phyloP scores from a whole-genome alignment of 1,139 yeast genomes.

The Kodamaea alishanica region DNA sequence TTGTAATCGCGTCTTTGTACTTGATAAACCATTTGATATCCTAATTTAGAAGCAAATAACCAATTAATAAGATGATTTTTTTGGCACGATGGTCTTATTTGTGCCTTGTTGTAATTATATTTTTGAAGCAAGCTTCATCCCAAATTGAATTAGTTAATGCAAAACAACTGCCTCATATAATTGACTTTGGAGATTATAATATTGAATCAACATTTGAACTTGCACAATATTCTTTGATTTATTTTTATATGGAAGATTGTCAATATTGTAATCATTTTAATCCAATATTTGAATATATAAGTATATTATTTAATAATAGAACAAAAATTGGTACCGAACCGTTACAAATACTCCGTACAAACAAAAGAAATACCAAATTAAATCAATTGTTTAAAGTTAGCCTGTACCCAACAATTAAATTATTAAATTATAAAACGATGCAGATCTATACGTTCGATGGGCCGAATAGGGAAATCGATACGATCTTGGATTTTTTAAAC shows the following conservation, averaged over 20 bases:
- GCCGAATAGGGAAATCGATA: conserved; percentile 22
- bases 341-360: conserved; percentile 32
- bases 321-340: conserved; percentile 5
- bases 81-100: not conserved
- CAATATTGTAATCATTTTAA: conserved; percentile 33
- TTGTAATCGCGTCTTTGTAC: too few relatives aligned
- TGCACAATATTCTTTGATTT: conserved; percentile 36
- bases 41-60: not conserved
- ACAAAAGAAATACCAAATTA: conserved; percentile 22
- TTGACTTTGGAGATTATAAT: conserved; percentile 18
- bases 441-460: conserved; percentile 22
- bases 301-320: conserved; percentile 23
- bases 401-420: conserved; percentile 32
- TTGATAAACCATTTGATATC: not conserved
- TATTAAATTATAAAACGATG: conserved; percentile 28
- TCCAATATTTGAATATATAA: conserved; percentile 35
- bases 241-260: conserved; percentile 40
- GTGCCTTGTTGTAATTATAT: not conserved
- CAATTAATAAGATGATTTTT: not conserved
- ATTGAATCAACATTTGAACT: conserved; percentile 17
- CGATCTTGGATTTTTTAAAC: conserved; percentile 24
- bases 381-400: conserved; percentile 24
- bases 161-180: conserved; percentile 7
- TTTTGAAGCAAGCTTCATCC: not conserved
- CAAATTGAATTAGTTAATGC: not conserved